Evolutionary conservation across 306 rosid species (phyloP).

Genomic region (Prosopis cineraria): DNA sequence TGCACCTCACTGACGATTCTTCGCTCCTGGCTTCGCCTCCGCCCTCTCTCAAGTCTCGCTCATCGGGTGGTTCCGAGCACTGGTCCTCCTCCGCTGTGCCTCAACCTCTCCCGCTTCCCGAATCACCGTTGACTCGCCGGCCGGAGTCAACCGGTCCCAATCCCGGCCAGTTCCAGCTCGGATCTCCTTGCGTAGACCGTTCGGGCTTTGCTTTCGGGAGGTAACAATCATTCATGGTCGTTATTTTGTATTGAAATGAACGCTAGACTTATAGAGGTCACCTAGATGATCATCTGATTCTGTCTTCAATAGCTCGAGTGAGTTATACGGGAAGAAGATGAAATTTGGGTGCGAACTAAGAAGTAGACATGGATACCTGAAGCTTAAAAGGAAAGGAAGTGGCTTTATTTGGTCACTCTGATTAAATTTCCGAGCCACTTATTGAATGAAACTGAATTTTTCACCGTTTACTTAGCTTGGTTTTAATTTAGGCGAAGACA

Average conservation of each 20-base stretch:
- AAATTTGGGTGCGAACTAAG: background rate
- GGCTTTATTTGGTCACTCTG: background rate
- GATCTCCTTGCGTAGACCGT: conserved; percentile 37
- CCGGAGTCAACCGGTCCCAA: conserved; percentile 32
- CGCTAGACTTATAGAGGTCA: background rate
- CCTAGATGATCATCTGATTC: background rate
- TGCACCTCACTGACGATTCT: conserved; percentile 26
- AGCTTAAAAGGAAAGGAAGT: background rate
- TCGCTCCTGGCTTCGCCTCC: conserved; percentile 57
- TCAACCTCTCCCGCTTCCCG: conserved; percentile 76
- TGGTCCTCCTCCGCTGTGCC: conserved; percentile 55
- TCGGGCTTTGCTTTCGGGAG: conserved; percentile 35
- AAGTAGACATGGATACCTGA: background rate
- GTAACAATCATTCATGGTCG: conserved; percentile 34
- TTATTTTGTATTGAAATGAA: background rate
- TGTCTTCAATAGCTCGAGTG: background rate
- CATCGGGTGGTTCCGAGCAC: conserved; percentile 42
- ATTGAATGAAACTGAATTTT: background rate
- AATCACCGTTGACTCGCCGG: conserved; percentile 39
- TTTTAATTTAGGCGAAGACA: background rate
- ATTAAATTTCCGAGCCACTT: background rate
- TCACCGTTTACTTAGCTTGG: background rate
- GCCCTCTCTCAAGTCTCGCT: conserved; percentile 32
- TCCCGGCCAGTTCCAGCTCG: conserved; percentile 27
- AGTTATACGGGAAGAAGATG: background rate